Base-by-base conservation (phyloP, 1,139 yeast genomes). In the Yamadazyma friedrichii region DNA sequence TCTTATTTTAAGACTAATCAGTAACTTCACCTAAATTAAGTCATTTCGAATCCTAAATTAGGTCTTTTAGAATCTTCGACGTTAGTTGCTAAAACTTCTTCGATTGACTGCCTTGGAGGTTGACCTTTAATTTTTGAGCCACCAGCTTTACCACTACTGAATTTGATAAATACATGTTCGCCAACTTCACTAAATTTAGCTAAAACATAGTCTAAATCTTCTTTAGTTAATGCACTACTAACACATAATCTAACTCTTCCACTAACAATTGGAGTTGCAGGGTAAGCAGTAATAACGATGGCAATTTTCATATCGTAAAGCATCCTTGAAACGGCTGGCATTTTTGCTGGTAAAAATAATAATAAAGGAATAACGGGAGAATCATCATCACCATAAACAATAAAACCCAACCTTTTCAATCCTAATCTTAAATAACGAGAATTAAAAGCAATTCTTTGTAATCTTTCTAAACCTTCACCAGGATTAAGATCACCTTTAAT, bases 261-360 rank as follows among this genome's bases (percentile, higher is more conserved):
- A 40, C 91, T 80, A 29, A 88, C 83, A 50, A 93, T 74, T 25
- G 97, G 96, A 1, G 98, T 91, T 1, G 98, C 98, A 9, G 99
- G 99, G 59, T 93, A 93, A 24, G 98, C 96, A 36, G 91, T 98
- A 53, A 93, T 84, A 35, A 94, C 99, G 40, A 93, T 93, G 5
- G 98, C 98, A 47, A 93, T 83, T 42, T 86, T 86, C 64, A 80
- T 71, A 43, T 78, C 81, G 52, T 86, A 78, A 74, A 93, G 76
- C 76, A 80, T 76, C 61, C 96, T 79, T 33, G 96, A 85, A 47
- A 89, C 78, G 0, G 94, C 91, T 12, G 96, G 94, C 96, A 93
- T 88, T 62, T 89, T 91, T 26, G 94, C 82, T 27, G 98, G 98
- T 42, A 88, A 81, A 59, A 84, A 93, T 47, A 91, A 67, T 61